Evolutionary conservation across 1,284 basidiomycete species (phyloP), one percentile per base, ranked within the genome.

Genomic region (Erythrobasidium hasegawianum): DNA sequence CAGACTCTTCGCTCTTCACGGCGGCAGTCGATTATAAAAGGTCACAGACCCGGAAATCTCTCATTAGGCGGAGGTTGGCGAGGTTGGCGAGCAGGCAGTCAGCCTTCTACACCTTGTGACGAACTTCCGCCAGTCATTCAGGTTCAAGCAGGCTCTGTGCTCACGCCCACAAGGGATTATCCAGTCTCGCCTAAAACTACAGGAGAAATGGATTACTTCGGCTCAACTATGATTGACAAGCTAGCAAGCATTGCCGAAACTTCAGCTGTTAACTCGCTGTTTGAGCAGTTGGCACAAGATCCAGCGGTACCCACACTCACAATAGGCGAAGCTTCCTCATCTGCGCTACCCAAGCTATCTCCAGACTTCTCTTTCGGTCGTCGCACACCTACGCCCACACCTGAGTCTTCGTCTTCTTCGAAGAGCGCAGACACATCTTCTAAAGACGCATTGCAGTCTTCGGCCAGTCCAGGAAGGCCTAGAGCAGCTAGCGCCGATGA

Each of bases 301-400:
- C 27, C 13, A 56, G 27, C 11, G 8, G n/a, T 33, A 9, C 54
- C 54, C 10, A n/a, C n/a, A 24, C n/a, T 14, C 50, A 18, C 16
- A 53, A 20, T 27, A 5, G 18, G 16, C 18, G 18, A 53, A 20
- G 7, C 18, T 5, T 26, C 54, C 16, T n/a, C n/a, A n/a, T 56
- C 54, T 45, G 18, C 29, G 40, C 53, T 22, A 26, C 56, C 14
- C 62, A 49, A 53, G 27, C 33, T 65, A 2, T 58, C 62, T 7
- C 62, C 62, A 16, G 55, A 57, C 40, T 65, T 65, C 41, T 55
- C 27, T 14, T 65, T 65, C 38, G 62, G 62, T 26, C 26, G 62
- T 22, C 26, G 62, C 13, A 65, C 62, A 22, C 62, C 62, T 0
- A 55, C 62, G 8, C 62, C 62, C 8, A 50, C 22, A n/a, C 62